phyloP scores from a whole-genome alignment of 306 rosid species.

The Begonia fuchsioides region DNA sequence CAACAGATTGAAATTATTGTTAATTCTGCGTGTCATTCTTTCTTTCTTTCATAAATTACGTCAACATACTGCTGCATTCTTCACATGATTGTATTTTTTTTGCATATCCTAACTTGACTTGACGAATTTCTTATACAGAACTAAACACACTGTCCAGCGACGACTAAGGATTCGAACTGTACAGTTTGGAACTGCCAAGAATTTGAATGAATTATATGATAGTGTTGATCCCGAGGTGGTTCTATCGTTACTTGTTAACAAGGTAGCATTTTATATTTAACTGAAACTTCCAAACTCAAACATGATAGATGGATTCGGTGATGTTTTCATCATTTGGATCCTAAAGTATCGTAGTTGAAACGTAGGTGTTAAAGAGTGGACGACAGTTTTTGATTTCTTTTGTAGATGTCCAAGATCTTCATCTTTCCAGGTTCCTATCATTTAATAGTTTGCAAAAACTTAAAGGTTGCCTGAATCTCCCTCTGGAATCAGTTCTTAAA shows the following conservation, averaged over 20 bases:
- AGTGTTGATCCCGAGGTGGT: slow-evolving; percentile 85
- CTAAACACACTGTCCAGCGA: slow-evolving; percentile 62
- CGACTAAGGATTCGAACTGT: slow-evolving; percentile 73
- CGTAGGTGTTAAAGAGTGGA: no score
- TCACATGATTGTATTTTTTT: not conserved
- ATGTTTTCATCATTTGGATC: no score
- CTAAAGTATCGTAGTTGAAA: no score
- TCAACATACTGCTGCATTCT: not conserved
- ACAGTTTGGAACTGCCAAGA: slow-evolving; percentile 69
- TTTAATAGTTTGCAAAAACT: no score
- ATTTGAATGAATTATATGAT: slow-evolving; percentile 64
- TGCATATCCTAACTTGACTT: slow-evolving; percentile 10
- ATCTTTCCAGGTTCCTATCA: no score
- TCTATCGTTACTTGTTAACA: slow-evolving; percentile 76
- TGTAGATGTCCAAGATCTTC: no score
- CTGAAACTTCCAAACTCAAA: no score
- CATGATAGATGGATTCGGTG: no score
- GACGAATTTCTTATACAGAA: slow-evolving; percentile 31
- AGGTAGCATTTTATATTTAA: slow-evolving; percentile 26
- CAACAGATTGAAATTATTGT: not conserved
- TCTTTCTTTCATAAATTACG: not conserved
- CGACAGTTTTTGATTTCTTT: no score
- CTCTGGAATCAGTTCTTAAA: no score
- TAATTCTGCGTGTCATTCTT: not conserved
- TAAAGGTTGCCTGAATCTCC: no score